phyloP scores from a whole-genome alignment of 2,329 filamentous ascomycete genomes.

The Alternaria novae-zelandiae region DNA sequence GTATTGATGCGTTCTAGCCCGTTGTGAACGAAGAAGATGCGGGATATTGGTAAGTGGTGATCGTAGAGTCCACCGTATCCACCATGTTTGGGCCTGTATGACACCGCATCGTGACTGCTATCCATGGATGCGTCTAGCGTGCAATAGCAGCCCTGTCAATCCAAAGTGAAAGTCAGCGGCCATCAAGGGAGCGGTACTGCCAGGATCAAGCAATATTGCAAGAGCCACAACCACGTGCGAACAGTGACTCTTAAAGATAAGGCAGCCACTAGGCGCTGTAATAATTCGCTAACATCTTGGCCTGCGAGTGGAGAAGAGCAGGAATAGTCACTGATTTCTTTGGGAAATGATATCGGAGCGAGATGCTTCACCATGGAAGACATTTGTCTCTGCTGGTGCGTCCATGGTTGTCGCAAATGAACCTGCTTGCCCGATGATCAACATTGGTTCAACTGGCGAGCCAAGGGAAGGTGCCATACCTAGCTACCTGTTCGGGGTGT shows the following conservation, averaged over 20 bases:
- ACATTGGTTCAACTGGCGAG: background rate
- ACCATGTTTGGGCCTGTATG: background rate
- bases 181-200: background rate
- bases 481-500: background rate
- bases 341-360: background rate
- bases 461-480: background rate
- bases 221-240: background rate
- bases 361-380: background rate
- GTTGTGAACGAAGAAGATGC: background rate
- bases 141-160: background rate
- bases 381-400: background rate
- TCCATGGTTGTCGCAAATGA: background rate
- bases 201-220: background rate
- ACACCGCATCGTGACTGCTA: background rate
- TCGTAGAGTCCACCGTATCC: background rate
- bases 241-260: background rate
- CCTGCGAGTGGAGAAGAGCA: background rate
- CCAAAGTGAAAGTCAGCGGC: slow-evolving; percentile 1
- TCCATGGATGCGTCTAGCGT: background rate
- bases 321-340: background rate
- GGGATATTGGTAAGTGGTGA: background rate
- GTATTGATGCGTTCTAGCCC: background rate
- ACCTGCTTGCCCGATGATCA: background rate
- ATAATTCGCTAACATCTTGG: background rate
- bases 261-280: background rate